Percentiles rank a stretch among this genome's conserved stretches.
Conservation (phyloP, 129 eudicot genomes). For the Sambucus nigra region DNA sequence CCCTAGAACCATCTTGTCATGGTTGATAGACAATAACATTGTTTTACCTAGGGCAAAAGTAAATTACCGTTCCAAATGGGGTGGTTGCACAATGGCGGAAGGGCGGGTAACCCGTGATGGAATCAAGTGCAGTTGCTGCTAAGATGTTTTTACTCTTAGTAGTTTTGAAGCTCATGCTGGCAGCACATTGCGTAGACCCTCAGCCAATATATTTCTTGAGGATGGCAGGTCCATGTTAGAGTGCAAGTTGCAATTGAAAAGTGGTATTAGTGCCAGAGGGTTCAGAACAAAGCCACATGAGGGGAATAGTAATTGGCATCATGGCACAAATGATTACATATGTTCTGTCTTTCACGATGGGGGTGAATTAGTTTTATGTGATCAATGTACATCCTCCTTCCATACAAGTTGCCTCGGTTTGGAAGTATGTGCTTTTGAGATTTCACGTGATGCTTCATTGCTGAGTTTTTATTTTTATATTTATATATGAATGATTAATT, state of each 20-base stretch:
- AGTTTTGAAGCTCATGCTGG: conserved; percentile 73
- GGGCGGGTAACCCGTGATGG: conserved; percentile 74
- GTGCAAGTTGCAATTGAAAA: conserved; percentile 42
- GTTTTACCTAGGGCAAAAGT: conserved; percentile 60
- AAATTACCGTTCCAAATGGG: conserved; percentile 25
- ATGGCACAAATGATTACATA: conserved; percentile 42
- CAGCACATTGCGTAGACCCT: conserved; percentile 35
- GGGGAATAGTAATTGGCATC: conserved; percentile 15
- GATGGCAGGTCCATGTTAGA: conserved; percentile 71
- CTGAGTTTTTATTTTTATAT: conserved; percentile 1
- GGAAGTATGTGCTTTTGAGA: conserved; percentile 25
- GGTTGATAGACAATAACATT: conserved; percentile 61
- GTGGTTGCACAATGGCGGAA: conserved; percentile 26
- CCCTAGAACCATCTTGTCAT: conserved; percentile 67
- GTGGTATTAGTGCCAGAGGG: conserved; percentile 9
- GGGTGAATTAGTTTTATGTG: conserved; percentile 70
- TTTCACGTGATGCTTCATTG: neutral
- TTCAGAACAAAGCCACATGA: conserved; percentile 20
- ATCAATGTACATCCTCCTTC: conserved; percentile 74
- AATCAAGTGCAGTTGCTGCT: conserved; percentile 78
- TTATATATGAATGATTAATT: conserved; percentile 3
- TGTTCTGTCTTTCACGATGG: conserved; percentile 78
- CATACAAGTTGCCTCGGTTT: conserved; percentile 68
- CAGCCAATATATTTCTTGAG: conserved; percentile 54
- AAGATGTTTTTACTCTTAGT: conserved; percentile 31